A percentile compares a stretch with the other conserved stretches of the same genome.
These are phyloP conservation scores for Beauveria sp. DNA, from an alignment of 2,329 filamentous ascomycete species.

Conservation along the genomic window DNA sequence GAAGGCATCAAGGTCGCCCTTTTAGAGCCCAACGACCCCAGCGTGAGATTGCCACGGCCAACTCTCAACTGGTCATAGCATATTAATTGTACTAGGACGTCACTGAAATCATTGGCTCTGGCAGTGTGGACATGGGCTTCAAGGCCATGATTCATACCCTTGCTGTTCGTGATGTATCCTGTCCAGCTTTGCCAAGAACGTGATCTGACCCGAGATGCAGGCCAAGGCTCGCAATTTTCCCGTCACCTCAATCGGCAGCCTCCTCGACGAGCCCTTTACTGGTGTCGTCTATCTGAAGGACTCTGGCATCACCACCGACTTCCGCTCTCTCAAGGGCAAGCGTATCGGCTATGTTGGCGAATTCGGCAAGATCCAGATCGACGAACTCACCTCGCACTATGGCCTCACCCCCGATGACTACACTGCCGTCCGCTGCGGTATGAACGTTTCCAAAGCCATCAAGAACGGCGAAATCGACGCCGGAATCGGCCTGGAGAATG, in stretches of 20 bases:
- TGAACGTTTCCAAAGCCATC: constrained; percentile 74
- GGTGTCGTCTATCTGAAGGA: constrained; percentile 70
- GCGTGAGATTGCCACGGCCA: constrained; percentile 34
- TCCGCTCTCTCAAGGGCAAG: constrained; percentile 67
- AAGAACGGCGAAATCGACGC: constrained; percentile 66
- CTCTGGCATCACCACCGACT: constrained; percentile 67
- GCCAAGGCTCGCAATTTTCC: constrained; percentile 71
- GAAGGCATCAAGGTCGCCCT: constrained; percentile 72
- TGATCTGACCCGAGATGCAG: constrained; percentile 26
- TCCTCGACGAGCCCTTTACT: constrained; percentile 74
- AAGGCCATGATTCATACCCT: constrained; percentile 82
- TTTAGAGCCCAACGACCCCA: constrained; percentile 72
- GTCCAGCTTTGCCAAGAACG: neutral
- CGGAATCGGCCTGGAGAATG: constrained; percentile 70
- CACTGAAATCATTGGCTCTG: constrained; percentile 71
- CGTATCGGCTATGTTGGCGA: constrained; percentile 74
- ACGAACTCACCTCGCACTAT: constrained; percentile 72
- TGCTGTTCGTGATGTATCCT: constrained; percentile 36
- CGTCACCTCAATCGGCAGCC: constrained; percentile 62
- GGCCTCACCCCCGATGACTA: constrained; percentile 67
- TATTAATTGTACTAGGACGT: constrained; percentile 49
- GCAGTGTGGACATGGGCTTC: constrained; percentile 71
- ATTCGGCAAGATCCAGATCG: constrained; percentile 78
- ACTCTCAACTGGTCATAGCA: neutral
- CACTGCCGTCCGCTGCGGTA: constrained; percentile 69